These are phyloP conservation scores for Panellus pusillus DNA, from an alignment of 768 basidiomycete species.

Conservation along the genomic window DNA sequence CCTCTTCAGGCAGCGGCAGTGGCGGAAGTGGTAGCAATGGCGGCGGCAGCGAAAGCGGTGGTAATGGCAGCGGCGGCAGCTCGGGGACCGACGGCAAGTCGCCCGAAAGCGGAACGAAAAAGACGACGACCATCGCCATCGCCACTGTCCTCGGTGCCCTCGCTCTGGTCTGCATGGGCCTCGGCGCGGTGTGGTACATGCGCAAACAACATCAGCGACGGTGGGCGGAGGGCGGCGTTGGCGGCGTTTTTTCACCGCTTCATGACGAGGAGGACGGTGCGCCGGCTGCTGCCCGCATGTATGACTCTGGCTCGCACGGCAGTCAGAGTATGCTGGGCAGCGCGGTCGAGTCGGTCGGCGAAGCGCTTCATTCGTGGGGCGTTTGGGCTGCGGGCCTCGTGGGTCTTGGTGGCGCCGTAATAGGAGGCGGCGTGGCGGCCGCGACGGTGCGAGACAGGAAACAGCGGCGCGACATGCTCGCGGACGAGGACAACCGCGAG, in stretches of 20 bases:
- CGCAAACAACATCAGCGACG: constrained; percentile 30
- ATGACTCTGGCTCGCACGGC: constrained; percentile 7
- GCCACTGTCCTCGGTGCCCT: constrained; percentile 63
- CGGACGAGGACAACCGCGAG: constrained; percentile 68
- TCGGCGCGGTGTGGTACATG: constrained; percentile 45
- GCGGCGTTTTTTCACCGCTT: constrained; percentile 21
- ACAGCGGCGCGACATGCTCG: constrained; percentile 69
- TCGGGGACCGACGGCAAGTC: constrained; percentile 14
- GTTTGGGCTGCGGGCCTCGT: constrained; percentile 17
- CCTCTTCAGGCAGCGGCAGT: constrained; percentile 10
- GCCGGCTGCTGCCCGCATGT: constrained; percentile 29
- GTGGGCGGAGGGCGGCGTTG: constrained; percentile 15
- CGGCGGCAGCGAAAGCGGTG: constrained; percentile 18
- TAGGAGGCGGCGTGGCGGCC: constrained; percentile 36
- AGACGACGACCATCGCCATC: constrained; percentile 53
- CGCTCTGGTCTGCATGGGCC: constrained; percentile 46
- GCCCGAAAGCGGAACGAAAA: constrained; percentile 12
- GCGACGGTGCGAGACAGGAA: constrained; percentile 26
- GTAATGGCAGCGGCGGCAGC: constrained; percentile 20
- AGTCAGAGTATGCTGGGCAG: constrained; percentile 21
- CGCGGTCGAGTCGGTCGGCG: constrained; percentile 22
- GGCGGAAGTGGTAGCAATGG: constrained; percentile 9
- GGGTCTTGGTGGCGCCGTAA: constrained; percentile 22
- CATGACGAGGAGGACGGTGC: constrained; percentile 30
- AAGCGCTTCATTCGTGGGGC: constrained; percentile 13